Evolutionary conservation across 805 yeast genomes (phyloP).

Genomic region (Cyberlindnera mississippiensis): DNA sequence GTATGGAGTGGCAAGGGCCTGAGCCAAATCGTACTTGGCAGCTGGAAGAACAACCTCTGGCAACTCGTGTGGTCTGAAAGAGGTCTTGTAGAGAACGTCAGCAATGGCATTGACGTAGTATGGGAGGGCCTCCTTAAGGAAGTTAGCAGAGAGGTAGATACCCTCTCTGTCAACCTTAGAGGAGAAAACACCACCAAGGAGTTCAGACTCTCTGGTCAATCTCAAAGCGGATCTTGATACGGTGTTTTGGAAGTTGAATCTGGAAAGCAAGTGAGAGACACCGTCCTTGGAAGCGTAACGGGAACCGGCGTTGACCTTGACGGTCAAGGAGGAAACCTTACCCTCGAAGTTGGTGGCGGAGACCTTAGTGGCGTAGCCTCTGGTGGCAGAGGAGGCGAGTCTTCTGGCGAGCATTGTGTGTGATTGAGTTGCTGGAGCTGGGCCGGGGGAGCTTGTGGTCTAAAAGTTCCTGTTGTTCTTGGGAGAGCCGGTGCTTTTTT

Average conservation of each 20-base stretch:
- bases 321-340: constrained; percentile 69
- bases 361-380: constrained; percentile 41
- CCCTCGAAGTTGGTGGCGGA: constrained; percentile 54
- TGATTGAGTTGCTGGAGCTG: background rate
- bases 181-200: constrained; percentile 79
- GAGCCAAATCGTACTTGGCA: constrained; percentile 59
- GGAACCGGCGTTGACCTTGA: constrained; percentile 84
- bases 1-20: constrained; percentile 47
- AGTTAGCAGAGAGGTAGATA: constrained; percentile 73
- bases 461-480: background rate
- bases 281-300: constrained; percentile 71
- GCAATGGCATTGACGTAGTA: constrained; percentile 85
- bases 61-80: constrained; percentile 80
- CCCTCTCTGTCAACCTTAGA: constrained; percentile 79
- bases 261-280: constrained; percentile 77
- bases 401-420: constrained; percentile 27
- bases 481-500: constrained; percentile 3
- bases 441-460: background rate
- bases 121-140: constrained; percentile 85
- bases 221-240: constrained; percentile 82
- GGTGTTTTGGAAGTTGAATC: constrained; percentile 83
- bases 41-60: constrained; percentile 79
- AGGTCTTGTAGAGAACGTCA: constrained; percentile 63
- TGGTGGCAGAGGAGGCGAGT: constrained; percentile 26
- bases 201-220: constrained; percentile 90